Evolutionary conservation across 2,329 filamentous ascomycete species (phyloP).

Genomic region (Xylaria multiplex): DNA sequence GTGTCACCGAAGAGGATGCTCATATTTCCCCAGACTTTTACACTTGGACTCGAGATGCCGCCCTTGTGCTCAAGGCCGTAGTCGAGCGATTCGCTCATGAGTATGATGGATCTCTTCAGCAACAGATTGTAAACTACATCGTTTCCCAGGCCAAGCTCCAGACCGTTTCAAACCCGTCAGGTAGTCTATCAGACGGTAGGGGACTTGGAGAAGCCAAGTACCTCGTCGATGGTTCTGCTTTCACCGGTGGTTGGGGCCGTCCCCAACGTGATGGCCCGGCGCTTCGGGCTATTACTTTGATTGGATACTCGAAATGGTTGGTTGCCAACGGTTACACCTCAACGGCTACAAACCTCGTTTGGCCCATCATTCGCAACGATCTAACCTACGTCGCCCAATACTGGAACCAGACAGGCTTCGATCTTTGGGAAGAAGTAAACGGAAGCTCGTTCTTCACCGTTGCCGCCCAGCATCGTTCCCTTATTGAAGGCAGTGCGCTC

Average conservation of each 20-base stretch:
- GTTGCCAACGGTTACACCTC: constrained; percentile 71
- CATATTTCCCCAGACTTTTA: constrained; percentile 69
- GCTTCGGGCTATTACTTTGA: constrained; percentile 77
- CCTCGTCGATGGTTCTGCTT: constrained; percentile 70
- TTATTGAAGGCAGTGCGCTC: constrained; percentile 73
- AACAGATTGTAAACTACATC: constrained; percentile 74
- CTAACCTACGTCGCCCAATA: constrained; percentile 79
- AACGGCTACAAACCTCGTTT: constrained; percentile 66
- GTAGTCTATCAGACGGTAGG: constrained; percentile 60
- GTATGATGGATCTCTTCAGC: constrained; percentile 68
- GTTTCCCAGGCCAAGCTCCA: constrained; percentile 73
- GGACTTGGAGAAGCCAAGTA: constrained; percentile 80
- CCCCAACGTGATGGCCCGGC: constrained; percentile 84
- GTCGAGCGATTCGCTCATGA: constrained; percentile 71
- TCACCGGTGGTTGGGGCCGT: constrained; percentile 77
- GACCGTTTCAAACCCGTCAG: constrained; percentile 74
- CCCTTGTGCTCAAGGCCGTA: constrained; percentile 74
- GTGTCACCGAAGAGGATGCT: not conserved
- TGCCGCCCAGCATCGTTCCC: constrained; percentile 73
- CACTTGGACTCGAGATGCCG: constrained; percentile 81
- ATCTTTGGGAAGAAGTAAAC: constrained; percentile 85
- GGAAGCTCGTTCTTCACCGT: constrained; percentile 84
- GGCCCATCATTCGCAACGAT: constrained; percentile 81
- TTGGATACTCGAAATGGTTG: constrained; percentile 78
- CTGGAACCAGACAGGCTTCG: constrained; percentile 74